Base-by-base conservation (phyloP, 2,329 filamentous ascomycete genomes). In the Septoria petroselini region DNA sequence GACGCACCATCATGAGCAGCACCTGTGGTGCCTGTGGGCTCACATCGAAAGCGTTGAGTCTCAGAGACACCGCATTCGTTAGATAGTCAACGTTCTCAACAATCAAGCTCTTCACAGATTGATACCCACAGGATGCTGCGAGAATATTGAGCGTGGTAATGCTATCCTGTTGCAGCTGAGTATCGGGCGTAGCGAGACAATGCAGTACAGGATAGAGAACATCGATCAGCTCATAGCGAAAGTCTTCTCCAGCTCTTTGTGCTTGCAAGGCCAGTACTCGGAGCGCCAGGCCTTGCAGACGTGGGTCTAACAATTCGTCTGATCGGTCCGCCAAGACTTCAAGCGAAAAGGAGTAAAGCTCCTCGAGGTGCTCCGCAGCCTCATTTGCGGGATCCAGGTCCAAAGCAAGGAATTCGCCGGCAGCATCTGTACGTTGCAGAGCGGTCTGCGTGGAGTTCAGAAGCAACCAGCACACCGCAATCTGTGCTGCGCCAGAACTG, bases 21-120 rank as follows among this genome's bases (percentile, higher is more conserved):
- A 97, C 93, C 59, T 91, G 86, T 2, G 91, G 90, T 2, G 89
- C 90, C 55, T 95, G 87, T 1, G 91, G 91, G 0, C 90, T 91
- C 44, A 97, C 85, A 57, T 96, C 90, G 57, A 96, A 88, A 0
- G 88, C 88, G 61, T 95, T 96, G 6, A 98, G 78, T 54, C 90
- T 87, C 53, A 97, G 71, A 0, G 88, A 88, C 12, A 98, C 82
- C 0, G 93, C 88, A 64, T 97, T 97, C 53, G 97, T 85, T 70
- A 98, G 86, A 67, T 98, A 98, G 68, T 98, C 93, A 12, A 89
- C 91, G 54, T 98, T 98, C 44, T 86, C 83, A 21, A 97, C 80
- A 31, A 98, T 84, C 57, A 98, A 74, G 12, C 87, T 82, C 19
- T 85, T 85, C 3, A 91, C 85, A 60, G 78, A 83, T 0, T 65